phyloP scores from a whole-genome alignment of 257 asterid genomes.

The Solanum ahanhuiri region DNA sequence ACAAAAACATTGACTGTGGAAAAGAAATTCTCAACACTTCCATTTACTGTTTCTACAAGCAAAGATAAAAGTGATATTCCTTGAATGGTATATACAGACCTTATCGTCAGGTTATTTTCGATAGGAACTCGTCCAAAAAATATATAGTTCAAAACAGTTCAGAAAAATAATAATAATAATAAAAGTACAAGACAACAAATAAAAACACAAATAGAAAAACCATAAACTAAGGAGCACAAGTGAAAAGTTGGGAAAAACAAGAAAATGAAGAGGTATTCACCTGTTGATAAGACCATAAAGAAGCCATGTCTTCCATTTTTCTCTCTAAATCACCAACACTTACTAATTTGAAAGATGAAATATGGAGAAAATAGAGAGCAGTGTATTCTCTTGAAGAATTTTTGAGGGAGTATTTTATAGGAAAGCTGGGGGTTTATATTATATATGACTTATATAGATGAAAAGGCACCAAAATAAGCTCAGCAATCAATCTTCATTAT shows the following conservation, averaged over 20 bases:
- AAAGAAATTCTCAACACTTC: not conserved
- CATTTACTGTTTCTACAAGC: not conserved
- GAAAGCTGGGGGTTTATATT: constrained; percentile 4
- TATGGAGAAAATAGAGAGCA: not conserved
- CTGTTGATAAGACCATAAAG: constrained; percentile 59
- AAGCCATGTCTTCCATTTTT: constrained; percentile 51
- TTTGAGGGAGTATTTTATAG: constrained; percentile 8
- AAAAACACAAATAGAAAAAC: too few species aligned
- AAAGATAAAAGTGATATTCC: not conserved
- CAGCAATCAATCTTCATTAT: constrained; percentile 12
- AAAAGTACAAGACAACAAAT: too few species aligned
- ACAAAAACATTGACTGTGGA: not conserved
- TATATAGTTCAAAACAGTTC: too few species aligned
- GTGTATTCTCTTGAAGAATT: not conserved
- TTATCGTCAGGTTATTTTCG: too few species aligned
- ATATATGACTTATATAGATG: constrained; percentile 29
- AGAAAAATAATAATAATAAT: too few species aligned
- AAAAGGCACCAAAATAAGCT: constrained; percentile 4
- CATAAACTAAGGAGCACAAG: not conserved
- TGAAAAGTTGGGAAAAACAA: not conserved
- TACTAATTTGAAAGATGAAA: not conserved
- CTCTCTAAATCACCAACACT: not conserved
- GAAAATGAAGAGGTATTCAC: constrained; percentile 16
- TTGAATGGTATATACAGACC: not conserved
- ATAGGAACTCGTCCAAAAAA: too few species aligned